Conservation (phyloP, 148 eudicot species). For the Rhododendron ovatum region DNA sequence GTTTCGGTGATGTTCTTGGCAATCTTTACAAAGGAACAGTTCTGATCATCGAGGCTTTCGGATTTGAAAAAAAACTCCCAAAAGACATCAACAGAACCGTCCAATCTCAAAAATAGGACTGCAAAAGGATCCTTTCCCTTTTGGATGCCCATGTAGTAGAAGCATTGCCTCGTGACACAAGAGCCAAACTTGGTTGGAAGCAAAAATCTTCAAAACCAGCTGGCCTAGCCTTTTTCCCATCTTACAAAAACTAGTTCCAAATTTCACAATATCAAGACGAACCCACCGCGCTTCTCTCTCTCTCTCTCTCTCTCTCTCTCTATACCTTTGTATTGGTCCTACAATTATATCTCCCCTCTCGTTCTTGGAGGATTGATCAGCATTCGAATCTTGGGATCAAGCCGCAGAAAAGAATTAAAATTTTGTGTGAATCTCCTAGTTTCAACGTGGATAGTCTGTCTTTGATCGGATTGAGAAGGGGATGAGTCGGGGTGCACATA, state of each 20-base stretch:
- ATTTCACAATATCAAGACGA: background rate
- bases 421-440: too few species aligned
- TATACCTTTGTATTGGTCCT: too few species aligned
- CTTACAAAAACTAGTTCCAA: conserved; percentile 3
- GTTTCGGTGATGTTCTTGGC: background rate
- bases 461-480: too few species aligned
- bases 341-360: too few species aligned
- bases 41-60: background rate
- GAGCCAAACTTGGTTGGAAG: conserved; percentile 6
- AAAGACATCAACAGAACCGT: background rate
- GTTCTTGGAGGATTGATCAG: too few species aligned
- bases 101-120: background rate
- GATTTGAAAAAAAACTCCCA: background rate
- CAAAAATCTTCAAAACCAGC: background rate
- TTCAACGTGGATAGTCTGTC: too few species aligned
- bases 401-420: too few species aligned
- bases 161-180: conserved; percentile 23
- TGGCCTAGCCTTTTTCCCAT: background rate
- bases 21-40: background rate
- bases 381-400: too few species aligned
- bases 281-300: background rate
- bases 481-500: too few species aligned
- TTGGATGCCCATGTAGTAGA: background rate
- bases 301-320: background rate
- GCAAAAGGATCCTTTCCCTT: background rate